phyloP scores from a whole-genome alignment of 768 basidiomycete species.

The Mycena albidolilacea region DNA sequence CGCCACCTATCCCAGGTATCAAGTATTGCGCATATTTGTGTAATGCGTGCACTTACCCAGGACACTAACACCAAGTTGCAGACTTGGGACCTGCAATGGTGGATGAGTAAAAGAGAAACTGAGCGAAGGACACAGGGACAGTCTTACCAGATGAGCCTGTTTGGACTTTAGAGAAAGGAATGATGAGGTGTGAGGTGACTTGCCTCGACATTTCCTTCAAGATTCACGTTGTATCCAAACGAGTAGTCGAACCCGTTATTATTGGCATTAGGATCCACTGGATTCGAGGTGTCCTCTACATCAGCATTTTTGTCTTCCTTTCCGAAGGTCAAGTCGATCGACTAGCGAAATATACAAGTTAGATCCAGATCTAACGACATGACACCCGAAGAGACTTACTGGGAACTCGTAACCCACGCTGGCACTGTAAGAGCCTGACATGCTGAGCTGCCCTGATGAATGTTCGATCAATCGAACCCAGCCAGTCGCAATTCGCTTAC shows the following conservation, averaged over 20 bases:
- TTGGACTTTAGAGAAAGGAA: no score
- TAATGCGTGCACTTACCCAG: conserved; percentile 42
- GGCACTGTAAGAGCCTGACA: conserved; percentile 1
- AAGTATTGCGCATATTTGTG: no score
- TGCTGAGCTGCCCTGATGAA: not conserved
- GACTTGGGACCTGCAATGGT: conserved; percentile 30
- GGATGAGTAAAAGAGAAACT: not conserved
- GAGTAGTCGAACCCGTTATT: conserved; percentile 9
- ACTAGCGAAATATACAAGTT: not conserved
- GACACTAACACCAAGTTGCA: conserved; percentile 45
- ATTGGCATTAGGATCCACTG: conserved; percentile 14
- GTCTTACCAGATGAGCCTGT: not conserved
- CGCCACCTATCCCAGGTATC: no score
- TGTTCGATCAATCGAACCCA: no score
- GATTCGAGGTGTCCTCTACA: not conserved
- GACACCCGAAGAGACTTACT: no score
- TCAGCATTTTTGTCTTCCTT: conserved; percentile 18
- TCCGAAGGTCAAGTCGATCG: conserved; percentile 28
- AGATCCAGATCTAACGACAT: no score
- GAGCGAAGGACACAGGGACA: not conserved
- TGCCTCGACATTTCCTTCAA: conserved; percentile 39
- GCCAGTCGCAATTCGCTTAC: not conserved
- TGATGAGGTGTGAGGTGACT: conserved; percentile 26
- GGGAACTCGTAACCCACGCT: no score
- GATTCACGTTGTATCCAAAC: conserved; percentile 40